Evolutionary conservation across 106 monocot genomes (phyloP).

Genomic region (Xerophyta viscosa): DNA sequence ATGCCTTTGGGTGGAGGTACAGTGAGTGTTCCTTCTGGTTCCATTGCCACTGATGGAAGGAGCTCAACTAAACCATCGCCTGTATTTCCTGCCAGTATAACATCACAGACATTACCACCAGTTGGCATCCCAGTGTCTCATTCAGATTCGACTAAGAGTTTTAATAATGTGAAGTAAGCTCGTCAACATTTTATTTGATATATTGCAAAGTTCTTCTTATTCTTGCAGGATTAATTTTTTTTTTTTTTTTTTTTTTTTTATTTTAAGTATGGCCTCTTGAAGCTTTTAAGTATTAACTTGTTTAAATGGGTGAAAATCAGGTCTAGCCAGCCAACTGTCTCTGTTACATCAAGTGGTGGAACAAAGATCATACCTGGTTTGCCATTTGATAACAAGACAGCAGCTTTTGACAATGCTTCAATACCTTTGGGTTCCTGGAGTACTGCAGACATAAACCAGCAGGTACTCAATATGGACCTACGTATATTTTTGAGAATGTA

Average conservation of each 20-base stretch:
- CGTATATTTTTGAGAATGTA: too few species aligned
- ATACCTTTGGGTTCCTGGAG: slow-evolving; percentile 47
- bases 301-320: slow-evolving; percentile 14
- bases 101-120: slow-evolving; percentile 38
- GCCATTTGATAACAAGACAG: slow-evolving; percentile 27
- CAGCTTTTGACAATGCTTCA: slow-evolving; percentile 18
- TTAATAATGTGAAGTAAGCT: not conserved
- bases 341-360: slow-evolving; percentile 14
- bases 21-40: slow-evolving; percentile 10
- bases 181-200: too few species aligned
- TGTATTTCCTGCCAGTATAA: slow-evolving; percentile 16
- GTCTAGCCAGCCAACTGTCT: slow-evolving; percentile 21
- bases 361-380: slow-evolving; percentile 34
- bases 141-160: slow-evolving; percentile 27
- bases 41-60: slow-evolving; percentile 20
- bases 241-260: too few species aligned
- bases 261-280: slow-evolving; percentile 38
- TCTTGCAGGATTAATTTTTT: too few species aligned
- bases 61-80: slow-evolving; percentile 19
- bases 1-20: slow-evolving; percentile 5
- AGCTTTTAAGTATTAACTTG: not conserved
- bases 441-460: slow-evolving; percentile 36
- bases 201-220: too few species aligned
- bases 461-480: too few species aligned
- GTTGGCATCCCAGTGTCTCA: slow-evolving; percentile 34